Evolutionary conservation across 805 yeast genomes (phyloP).

Genomic region (Pichia cabralensis): DNA sequence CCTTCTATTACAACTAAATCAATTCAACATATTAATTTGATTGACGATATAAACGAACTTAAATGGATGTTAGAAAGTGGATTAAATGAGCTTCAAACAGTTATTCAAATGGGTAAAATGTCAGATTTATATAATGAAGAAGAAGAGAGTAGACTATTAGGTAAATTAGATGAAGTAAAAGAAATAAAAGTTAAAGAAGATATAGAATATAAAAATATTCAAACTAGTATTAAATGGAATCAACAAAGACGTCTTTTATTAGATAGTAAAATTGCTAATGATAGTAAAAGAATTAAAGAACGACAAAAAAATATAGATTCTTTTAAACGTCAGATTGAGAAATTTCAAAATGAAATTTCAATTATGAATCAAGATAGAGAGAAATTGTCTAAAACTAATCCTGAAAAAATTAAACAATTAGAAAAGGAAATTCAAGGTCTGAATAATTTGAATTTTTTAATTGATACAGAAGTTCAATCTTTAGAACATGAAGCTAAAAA

Average conservation of each 20-base stretch:
- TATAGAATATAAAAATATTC: slow-evolving; percentile 29
- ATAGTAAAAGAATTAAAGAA: slow-evolving; percentile 21
- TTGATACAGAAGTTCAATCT: slow-evolving; percentile 21
- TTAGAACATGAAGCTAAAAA: slow-evolving; percentile 26
- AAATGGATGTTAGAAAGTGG: slow-evolving; percentile 32
- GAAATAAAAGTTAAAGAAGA: slow-evolving; percentile 34
- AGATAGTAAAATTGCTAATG: slow-evolving; percentile 27
- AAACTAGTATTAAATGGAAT: slow-evolving; percentile 31
- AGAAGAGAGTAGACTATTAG: slow-evolving; percentile 26
- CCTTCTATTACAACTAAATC: slow-evolving; percentile 11
- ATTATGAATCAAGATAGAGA: slow-evolving; percentile 15
- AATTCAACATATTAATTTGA: slow-evolving; percentile 22
- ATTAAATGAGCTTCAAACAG: slow-evolving; percentile 30
- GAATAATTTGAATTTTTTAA: slow-evolving; percentile 19
- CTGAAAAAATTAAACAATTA: slow-evolving; percentile 13
- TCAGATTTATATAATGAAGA: slow-evolving; percentile 29
- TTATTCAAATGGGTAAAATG: slow-evolving; percentile 26
- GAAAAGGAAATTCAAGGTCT: slow-evolving; percentile 17
- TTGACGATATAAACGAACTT: slow-evolving; percentile 32
- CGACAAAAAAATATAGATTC: slow-evolving; percentile 24
- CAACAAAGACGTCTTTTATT: slow-evolving; percentile 32
- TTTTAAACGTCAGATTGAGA: slow-evolving; percentile 25
- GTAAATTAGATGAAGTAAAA: slow-evolving; percentile 28
- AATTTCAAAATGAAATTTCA: slow-evolving; percentile 25
- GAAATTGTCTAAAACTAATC: slow-evolving; percentile 8